phyloP scores from a whole-genome alignment of 208 protist species.

The Willaertia magna region DNA sequence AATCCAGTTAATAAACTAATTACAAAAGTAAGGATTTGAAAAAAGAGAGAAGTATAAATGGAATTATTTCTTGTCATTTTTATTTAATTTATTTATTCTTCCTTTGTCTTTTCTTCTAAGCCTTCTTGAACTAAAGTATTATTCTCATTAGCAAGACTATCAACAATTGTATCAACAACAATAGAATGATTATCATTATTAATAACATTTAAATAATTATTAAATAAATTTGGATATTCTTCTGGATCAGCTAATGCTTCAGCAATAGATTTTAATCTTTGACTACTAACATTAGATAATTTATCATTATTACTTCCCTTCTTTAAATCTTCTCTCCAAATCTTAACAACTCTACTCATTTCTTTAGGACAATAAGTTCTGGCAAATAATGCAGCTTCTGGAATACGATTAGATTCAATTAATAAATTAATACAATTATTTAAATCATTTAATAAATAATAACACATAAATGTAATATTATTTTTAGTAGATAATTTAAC shows the following conservation, averaged over 20 bases:
- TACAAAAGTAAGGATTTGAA: no score
- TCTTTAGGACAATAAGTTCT: constrained; percentile 73
- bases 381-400: constrained; percentile 88
- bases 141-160: no score
- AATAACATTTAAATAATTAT: constrained; percentile 20
- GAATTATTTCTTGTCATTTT: no score
- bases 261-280: constrained; percentile 30
- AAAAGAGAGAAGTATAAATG: no score
- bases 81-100: no score
- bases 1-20: no score
- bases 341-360: constrained; percentile 52
- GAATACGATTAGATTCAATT: constrained; percentile 46
- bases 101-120: no score
- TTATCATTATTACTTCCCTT: neutral
- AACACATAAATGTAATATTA: constrained; percentile 83
- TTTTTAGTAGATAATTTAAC: constrained; percentile 57
- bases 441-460: constrained; percentile 57
- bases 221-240: constrained; percentile 87
- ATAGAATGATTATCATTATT: neutral
- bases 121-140: no score
- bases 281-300: neutral
- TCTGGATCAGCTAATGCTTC: constrained; percentile 74
- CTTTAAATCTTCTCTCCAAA: constrained; percentile 72
- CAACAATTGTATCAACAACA: no score
- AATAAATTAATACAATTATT: constrained; percentile 71